Conservation (phyloP, 2,329 filamentous ascomycete genomes). For the Diaporthe sp. region DNA sequence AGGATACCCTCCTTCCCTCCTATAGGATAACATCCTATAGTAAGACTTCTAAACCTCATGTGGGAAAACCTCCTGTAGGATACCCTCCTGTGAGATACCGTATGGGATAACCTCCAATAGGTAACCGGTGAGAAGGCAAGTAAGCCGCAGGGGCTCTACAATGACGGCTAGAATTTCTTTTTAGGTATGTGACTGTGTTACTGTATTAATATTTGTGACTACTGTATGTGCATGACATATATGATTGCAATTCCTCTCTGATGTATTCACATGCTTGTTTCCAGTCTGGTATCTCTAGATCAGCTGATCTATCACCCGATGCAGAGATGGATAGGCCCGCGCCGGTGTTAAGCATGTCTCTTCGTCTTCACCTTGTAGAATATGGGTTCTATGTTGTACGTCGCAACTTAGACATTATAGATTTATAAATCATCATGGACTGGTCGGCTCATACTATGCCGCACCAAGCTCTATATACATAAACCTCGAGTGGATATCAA, state of each 20-base stretch:
- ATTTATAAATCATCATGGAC: slow-evolving; percentile 15
- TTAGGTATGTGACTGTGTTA: too few species aligned
- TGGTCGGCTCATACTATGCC: background rate
- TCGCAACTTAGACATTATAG: slow-evolving; percentile 11
- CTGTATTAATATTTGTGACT: too few species aligned
- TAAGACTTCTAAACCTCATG: too few species aligned
- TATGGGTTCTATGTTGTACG: background rate
- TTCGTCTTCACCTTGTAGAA: background rate
- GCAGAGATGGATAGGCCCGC: background rate
- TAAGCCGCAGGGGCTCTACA: too few species aligned
- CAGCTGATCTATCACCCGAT: too few species aligned
- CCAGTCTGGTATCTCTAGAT: too few species aligned
- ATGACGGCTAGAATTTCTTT: too few species aligned
- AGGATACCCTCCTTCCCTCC: background rate
- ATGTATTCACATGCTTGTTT: too few species aligned
- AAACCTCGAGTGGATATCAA: slow-evolving; percentile 7
- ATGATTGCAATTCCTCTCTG: too few species aligned
- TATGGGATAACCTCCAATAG: background rate
- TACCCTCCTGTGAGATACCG: background rate
- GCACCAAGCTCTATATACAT: background rate
- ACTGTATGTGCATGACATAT: too few species aligned
- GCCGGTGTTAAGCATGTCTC: background rate
- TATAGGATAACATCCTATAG: background rate
- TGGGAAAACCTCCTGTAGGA: background rate
- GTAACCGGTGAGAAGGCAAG: background rate